These are phyloP conservation scores for Pythium utonaiense DNA, from an alignment of 352 stramenopile genomes.

Conservation along the genomic window DNA sequence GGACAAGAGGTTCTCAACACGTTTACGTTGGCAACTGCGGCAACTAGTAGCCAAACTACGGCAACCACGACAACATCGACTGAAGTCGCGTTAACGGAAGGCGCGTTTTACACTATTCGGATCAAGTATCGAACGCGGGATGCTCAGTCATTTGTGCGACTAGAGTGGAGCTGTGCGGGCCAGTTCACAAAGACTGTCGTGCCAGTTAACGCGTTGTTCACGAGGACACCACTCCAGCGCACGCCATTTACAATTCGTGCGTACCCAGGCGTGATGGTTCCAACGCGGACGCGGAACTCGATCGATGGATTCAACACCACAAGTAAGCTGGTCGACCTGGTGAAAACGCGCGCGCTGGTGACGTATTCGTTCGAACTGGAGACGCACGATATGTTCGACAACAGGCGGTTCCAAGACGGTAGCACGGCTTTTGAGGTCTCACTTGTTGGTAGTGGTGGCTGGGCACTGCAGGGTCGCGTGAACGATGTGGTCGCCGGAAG, in stretches of 20 bases:
- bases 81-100: constrained; percentile 24
- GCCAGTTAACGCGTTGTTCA: constrained; percentile 34
- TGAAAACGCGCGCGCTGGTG: constrained; percentile 38
- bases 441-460: constrained; percentile 77
- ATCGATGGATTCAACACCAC: constrained; percentile 51
- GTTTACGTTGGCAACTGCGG: constrained; percentile 20
- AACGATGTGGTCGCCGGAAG: constrained; percentile 61
- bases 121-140: constrained; percentile 83
- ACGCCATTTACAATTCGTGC: constrained; percentile 61
- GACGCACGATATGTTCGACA: constrained; percentile 70
- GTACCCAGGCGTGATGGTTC: constrained; percentile 73
- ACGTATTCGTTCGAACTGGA: constrained; percentile 76
- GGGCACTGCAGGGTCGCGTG: constrained; percentile 82
- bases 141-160: constrained; percentile 76
- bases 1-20: constrained; percentile 62
- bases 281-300: constrained; percentile 49
- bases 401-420: constrained; percentile 86
- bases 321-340: constrained; percentile 20
- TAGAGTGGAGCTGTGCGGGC: constrained; percentile 71
- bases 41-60: constrained; percentile 5
- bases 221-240: constrained; percentile 33
- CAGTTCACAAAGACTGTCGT: constrained; percentile 27
- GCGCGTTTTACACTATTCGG: constrained; percentile 71
- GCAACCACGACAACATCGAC: background rate
- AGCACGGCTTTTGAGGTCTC: constrained; percentile 78